Base-by-base conservation (phyloP, 768 basidiomycete species). In the Serendipita indica region DNA sequence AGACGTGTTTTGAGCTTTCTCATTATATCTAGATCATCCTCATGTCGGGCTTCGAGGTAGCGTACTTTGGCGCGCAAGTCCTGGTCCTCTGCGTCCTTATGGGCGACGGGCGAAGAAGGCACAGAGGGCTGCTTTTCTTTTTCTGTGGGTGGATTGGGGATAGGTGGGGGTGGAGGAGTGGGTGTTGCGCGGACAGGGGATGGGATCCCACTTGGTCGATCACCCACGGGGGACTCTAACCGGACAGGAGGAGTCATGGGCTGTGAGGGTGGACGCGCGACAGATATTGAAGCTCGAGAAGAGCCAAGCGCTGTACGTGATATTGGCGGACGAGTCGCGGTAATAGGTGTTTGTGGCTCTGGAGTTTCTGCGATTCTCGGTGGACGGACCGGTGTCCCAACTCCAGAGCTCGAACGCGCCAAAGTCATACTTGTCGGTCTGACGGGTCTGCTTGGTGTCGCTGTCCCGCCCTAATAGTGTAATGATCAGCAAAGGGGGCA, bases 1-100 rank as follows among this genome's bases (percentile, higher is more conserved):
- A 89, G 80, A n/a, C 86, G 81, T 1, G 79, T 75, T 67, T 98
- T 91, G 12, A 96, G 80, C 65, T 86, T 84, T 52, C 86, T 83
- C 33, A 97, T 74, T 62, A 82, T 82, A 16, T 88, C 83, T 0
- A 86, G 76, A 66, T 97, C 93, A 57, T 97, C 92, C 0, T 82
- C 77, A 14, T 89, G 84, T 66, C 89, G 85, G 6, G 80, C 79
- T 72, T 99, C 96, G 28, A 96, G 73, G 3, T 92, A 81, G 22
- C 89, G 82, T 28, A 88, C 75, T 69, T 89, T 90, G 28, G 84
- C 84, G 39, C 83, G 80, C 54, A 92, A 73, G 69, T 93, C 89
- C 70, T 93, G 83, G 18, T 81, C 69, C 65, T 86, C 83, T 57
- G 76, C 58, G 30, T 28, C 41, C 5, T 43, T 6, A 25, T n/a